Conservation (phyloP, 192 early-diverging fungal species). For the Cladochytrium replicatum region DNA sequence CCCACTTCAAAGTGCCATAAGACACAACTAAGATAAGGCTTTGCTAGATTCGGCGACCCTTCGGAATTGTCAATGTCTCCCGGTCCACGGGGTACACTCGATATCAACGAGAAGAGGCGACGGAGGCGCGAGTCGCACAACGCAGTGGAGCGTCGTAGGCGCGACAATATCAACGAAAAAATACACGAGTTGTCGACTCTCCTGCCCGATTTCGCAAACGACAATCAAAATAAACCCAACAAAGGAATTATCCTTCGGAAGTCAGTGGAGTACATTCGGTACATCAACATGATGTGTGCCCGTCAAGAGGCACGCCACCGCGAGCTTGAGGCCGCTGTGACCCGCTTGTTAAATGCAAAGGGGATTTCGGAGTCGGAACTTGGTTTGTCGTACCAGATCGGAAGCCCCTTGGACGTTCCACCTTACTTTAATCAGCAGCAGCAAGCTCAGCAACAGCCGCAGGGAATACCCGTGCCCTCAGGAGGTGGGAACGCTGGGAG, state of each 20-base stretch:
- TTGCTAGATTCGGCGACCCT: constrained; percentile 1
- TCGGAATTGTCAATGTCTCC: constrained; percentile 16
- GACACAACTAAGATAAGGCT: too few relatives aligned
- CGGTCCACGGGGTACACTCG: constrained; percentile 17
- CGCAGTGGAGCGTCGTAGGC: constrained; percentile 88
- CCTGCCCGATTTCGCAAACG: constrained; percentile 62
- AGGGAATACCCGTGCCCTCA: too few relatives aligned
- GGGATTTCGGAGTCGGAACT: constrained; percentile 36
- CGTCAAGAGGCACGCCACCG: constrained; percentile 52
- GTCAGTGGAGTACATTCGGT: constrained; percentile 87
- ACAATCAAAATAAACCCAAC: constrained; percentile 81
- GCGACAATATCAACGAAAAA: constrained; percentile 98
- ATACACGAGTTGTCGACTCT: constrained; percentile 82
- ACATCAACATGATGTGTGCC: constrained; percentile 58
- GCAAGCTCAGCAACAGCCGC: too few relatives aligned
- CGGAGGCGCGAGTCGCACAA: constrained; percentile 94
- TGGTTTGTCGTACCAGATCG: constrained; percentile 34
- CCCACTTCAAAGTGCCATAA: too few relatives aligned
- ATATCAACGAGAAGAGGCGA: constrained; percentile 78
- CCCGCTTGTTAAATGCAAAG: constrained; percentile 24
- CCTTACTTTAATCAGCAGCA: too few relatives aligned
- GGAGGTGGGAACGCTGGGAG: too few relatives aligned
- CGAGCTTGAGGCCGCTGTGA: constrained; percentile 59
- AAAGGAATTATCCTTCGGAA: constrained; percentile 91
- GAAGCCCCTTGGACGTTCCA: constrained; percentile 37